Conservation (phyloP, 139 green algal species). For the Gonium pectorale region DNA sequence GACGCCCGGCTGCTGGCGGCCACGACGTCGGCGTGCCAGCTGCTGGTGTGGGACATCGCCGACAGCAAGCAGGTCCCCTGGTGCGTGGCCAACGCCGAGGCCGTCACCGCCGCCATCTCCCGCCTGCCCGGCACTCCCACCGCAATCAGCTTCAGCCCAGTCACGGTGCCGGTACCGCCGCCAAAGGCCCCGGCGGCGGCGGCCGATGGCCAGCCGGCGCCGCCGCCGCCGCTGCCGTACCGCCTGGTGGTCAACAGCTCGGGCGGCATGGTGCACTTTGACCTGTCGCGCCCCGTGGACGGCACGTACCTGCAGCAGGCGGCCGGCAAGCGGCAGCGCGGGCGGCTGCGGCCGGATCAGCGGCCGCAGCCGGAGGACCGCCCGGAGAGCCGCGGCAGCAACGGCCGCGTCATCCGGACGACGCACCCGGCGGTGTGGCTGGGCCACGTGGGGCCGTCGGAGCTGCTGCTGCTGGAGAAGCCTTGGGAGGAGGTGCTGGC, state of each 20-base stretch:
- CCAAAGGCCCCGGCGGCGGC: not conserved
- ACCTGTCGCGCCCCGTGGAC: conserved; percentile 16
- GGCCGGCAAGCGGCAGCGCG: not conserved
- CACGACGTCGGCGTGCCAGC: conserved; percentile 26
- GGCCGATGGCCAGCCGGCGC: not conserved
- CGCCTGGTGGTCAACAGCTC: conserved; percentile 39
- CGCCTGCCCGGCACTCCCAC: conserved; percentile 49
- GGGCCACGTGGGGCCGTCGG: conserved; percentile 15
- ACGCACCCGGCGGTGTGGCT: conserved; percentile 38
- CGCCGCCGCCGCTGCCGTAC: not conserved
- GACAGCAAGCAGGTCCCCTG: conserved; percentile 14
- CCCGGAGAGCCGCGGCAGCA: conserved; percentile 36
- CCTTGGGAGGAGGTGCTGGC: conserved; percentile 57
- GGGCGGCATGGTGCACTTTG: conserved; percentile 52
- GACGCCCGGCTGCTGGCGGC: conserved; percentile 53
- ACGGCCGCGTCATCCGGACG: conserved; percentile 39
- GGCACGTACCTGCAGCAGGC: not conserved
- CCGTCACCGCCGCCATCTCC: conserved; percentile 26
- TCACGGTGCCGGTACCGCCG: not conserved
- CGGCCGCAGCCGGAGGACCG: conserved; percentile 15
- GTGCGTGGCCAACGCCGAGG: conserved; percentile 40
- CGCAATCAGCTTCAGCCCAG: conserved; percentile 30
- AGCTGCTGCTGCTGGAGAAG: conserved; percentile 56
- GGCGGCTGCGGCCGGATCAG: conserved; percentile 14
- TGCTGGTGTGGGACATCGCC: conserved; percentile 49